Evolutionary conservation across 2,329 filamentous ascomycete genomes (phyloP), one percentile per base, ranked within the genome.

Genomic region (Macroventuria anomochaeta): DNA sequence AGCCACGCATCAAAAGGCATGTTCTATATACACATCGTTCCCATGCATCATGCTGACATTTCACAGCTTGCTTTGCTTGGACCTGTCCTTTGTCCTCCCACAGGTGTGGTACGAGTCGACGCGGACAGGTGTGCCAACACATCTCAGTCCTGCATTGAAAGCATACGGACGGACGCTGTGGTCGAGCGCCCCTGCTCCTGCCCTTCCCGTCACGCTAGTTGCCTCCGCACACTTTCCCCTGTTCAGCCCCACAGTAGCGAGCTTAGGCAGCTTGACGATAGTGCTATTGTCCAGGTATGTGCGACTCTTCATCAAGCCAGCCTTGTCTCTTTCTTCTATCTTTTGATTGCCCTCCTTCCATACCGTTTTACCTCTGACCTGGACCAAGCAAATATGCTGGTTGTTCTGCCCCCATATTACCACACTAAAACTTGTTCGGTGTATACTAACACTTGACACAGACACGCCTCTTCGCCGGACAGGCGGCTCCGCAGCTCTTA

Each of bases 111-210:
- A 23, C 28, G 11, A 41, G 37, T 42, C 11, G 40, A 46, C 34
- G 39, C 34, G 20, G n/a, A 36, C 33, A 13, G 15, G 40, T 15
- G 12, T 7, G 12, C 3, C 26, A 47, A 20, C 8, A 32, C 25
- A 2, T 40, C 36, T 20, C n/a, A 17, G 12, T 11, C 49, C 36
- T 23, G 42, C 37, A 31, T 46, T 15, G 29, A 46, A 29, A 37
- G 49, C 25, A 40, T 17, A 46, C 41, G n/a, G 5, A 29, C 41
- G 36, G 36, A 46, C 17, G 42, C 29, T 12, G 29, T 23, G 32
- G 29, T 40, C 36, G 49, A 52, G 49, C n/a, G 21, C 28, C 28
- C 49, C 33, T 44, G 28, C 29, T 46, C 42, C 39, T 50, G 25
- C 33, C 47, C 13, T 41, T 41, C 41, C 49, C 25, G 36, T 46